phyloP scores from a whole-genome alignment of 495 filamentous ascomycete genomes.

The Extremus antarcticus region DNA sequence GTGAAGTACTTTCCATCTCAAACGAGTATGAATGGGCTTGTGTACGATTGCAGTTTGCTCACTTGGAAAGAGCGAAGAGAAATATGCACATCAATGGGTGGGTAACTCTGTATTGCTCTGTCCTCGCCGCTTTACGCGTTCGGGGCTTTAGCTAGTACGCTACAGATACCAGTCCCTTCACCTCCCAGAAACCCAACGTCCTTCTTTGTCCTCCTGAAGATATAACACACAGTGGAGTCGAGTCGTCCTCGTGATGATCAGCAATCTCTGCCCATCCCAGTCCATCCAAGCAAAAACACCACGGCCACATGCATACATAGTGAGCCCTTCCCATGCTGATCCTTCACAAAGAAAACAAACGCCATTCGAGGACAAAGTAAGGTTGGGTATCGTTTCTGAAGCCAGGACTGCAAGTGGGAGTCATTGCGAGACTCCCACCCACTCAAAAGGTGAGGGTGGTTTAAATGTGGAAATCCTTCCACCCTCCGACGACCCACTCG shows the following conservation, averaged over 20 bases:
- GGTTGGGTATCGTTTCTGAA: not conserved
- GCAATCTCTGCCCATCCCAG: not conserved
- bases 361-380: not conserved
- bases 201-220: not conserved
- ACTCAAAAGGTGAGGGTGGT: not conserved
- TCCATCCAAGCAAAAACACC: no score
- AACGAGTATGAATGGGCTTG: no score
- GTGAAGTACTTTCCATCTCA: no score
- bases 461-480: slow-evolving; percentile 49
- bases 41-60: no score
- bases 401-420: not conserved
- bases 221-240: not conserved
- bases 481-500: slow-evolving; percentile 56
- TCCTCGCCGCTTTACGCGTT: not conserved
- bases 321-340: not conserved
- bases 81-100: not conserved
- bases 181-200: not conserved
- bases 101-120: not conserved
- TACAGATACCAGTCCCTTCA: not conserved
- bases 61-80: no score
- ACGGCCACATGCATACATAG: no score
- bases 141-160: not conserved
- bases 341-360: not conserved
- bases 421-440: not conserved
- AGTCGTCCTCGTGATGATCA: not conserved